Base-by-base conservation (phyloP, 106 monocot genomes). In the Platanthera guangdongensis region DNA sequence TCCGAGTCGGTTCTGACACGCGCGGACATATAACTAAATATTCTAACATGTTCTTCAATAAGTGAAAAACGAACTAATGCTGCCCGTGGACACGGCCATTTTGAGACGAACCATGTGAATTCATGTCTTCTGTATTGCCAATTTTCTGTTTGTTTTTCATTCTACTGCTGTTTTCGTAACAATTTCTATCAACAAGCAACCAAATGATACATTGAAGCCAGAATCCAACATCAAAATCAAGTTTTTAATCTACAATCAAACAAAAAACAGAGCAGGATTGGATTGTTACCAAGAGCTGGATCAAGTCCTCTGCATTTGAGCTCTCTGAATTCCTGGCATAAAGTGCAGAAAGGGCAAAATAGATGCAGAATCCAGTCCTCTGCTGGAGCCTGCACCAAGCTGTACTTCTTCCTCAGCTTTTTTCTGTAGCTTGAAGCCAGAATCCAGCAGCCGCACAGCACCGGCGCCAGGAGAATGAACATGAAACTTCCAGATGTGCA, bases 271-370 rank as follows among this genome's bases (percentile, higher is more conserved):
- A 71, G 16, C 14, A 15, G 25, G 67, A 30, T 67, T 8, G 12
- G 67, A 9, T 48, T 4, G 8, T 14, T 77, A 91, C 88, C 88
- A 64, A 83, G 45, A 50, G 86, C 84, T 51, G 92, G 92, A 64
- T 86, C 88, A 19, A 83, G 72, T 55, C 88, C 92, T 72, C 81
- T 80, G 19, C 22, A 79, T 52, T 77, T 72, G n/a, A 88, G 83
- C 79, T 91, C 88, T 68, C 88, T 88, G 78, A 65, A 92, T 52
- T 92, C 88, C 19, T 92, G 92, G 80, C 88, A 92, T 53, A 89
- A 85, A 19, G 92, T 65, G 18, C 87, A 92, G 28, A 70, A 83
- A 6, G 85, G 79, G 73, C 83, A 85, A 72, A 92, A 85, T 77
- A 87, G 77, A 81, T 87, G 92, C 7, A 83, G 52, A 12, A 55